Evolutionary conservation across 371 early-diverging fungal species (phyloP), one percentile per base, ranked within the genome.

Genomic region (Phascolomyces articulosus): DNA sequence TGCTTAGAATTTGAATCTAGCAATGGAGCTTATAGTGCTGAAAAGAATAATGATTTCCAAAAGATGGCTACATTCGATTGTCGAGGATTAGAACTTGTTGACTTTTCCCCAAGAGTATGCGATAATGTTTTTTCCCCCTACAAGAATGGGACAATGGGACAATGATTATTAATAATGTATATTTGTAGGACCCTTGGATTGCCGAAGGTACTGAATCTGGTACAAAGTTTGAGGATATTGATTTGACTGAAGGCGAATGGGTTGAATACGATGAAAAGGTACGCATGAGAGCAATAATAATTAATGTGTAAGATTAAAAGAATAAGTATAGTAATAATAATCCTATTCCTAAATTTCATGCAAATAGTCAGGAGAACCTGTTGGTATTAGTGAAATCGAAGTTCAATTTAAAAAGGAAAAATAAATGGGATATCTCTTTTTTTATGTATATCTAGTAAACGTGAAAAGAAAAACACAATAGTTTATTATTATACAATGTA

Each of bases 21-120:
- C 24, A 85, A 89, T 16, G 79, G 74, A 51, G 77, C 89, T 0
- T 95, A 94, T 72, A 74, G 75, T 18, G 73, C 68, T 27, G 90
- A 90, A 49, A 68, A 87, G 59, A 87, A 63, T 55, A 87, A 86
- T 27, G 64, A 84, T 62, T 89, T 87, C 53, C 87, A 86, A 63
- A 82, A 85, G 58, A 74, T 95, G 10, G 78, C 88, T 31, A 78
- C 79, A 15, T 76, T 97, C 49, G 97, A 97, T 65, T 93, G 94
- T 66, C 87, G 96, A 27, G 96, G 96, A 40, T 65, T 94, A 61
- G 96, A 95, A 69, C 85, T 93, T 9, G 89, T 94, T 20, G 93
- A 85, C 55, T 94, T 92, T 73, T 85, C 87, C 54, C 91, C 93
- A 23, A 83, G 88, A 63, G 92, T 90, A 82, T 77, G 69, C 67